Evolutionary conservation across 371 early-diverging fungal genomes (phyloP).

Genomic region (Agmasoma carcini): DNA sequence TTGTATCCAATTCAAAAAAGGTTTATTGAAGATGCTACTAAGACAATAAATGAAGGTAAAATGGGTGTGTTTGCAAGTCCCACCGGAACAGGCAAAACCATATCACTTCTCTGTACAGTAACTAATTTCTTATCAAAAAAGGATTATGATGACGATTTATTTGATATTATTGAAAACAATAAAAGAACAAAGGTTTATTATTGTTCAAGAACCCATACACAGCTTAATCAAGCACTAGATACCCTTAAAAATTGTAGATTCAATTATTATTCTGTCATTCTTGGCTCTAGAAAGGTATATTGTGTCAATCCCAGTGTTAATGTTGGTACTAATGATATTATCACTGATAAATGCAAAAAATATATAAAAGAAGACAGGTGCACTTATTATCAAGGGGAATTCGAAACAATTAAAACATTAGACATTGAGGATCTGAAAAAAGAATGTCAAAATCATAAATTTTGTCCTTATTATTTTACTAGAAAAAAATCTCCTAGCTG

Average conservation of each 20-base stretch:
- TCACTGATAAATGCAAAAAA: constrained; percentile 51
- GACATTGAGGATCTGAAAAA: constrained; percentile 45
- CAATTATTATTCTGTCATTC: constrained; percentile 27
- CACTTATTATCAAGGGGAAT: background rate
- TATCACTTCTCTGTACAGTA: constrained; percentile 39
- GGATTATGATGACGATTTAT: constrained; percentile 13
- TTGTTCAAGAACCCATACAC: constrained; percentile 52
- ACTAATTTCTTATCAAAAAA: constrained; percentile 30
- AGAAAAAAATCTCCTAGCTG: constrained; percentile 26
- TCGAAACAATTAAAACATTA: constrained; percentile 17
- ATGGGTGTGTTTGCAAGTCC: constrained; percentile 51
- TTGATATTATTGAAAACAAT: background rate
- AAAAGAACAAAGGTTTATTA: constrained; percentile 44
- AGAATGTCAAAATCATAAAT: constrained; percentile 19
- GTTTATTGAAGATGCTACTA: constrained; percentile 42
- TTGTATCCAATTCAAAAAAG: constrained; percentile 47
- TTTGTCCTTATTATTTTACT: constrained; percentile 53
- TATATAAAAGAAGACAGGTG: constrained; percentile 38
- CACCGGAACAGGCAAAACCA: constrained; percentile 55
- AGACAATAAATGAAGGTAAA: constrained; percentile 21
- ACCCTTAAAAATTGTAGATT: constrained; percentile 42
- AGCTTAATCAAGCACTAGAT: constrained; percentile 49
- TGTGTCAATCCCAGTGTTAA: constrained; percentile 47
- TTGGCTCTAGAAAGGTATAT: constrained; percentile 50
- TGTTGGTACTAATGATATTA: constrained; percentile 5